Evolutionary conservation across 306 rosid genomes (phyloP).

Genomic region (Macrotyloma uniflorum): DNA sequence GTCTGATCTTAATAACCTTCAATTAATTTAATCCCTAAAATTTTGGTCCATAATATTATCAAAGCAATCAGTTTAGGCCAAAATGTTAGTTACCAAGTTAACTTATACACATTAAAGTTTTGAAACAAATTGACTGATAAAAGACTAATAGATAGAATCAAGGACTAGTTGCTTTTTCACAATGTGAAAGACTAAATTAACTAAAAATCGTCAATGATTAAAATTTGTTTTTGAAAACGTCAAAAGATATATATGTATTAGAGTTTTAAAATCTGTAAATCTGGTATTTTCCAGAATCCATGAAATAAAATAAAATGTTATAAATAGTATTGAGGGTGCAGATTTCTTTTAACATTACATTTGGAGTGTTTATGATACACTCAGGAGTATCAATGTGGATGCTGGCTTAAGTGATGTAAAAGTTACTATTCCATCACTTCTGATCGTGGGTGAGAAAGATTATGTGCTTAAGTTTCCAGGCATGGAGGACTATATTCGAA

Average conservation of each 20-base stretch:
- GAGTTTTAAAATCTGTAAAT: neutral
- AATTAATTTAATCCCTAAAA: neutral
- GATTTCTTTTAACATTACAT: neutral
- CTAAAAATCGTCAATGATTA: neutral
- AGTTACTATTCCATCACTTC: conserved; percentile 42
- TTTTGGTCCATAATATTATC: neutral
- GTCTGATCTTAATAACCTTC: neutral
- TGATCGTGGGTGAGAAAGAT: conserved; percentile 60
- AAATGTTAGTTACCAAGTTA: neutral
- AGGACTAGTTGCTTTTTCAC: neutral
- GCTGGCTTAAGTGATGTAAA: conserved; percentile 48
- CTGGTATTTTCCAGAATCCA: neutral
- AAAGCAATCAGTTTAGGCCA: no score
- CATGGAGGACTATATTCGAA: conserved; percentile 52
- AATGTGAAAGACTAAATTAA: neutral
- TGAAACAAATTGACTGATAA: neutral
- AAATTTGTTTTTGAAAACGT: neutral
- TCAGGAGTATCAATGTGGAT: conserved; percentile 43
- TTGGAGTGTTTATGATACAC: neutral
- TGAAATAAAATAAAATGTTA: neutral
- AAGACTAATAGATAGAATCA: neutral
- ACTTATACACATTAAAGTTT: neutral
- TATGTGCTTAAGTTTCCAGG: conserved; percentile 54
- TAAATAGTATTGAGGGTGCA: neutral
- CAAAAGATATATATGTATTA: neutral